Percentiles rank a stretch among this genome's conserved stretches.
phyloP scores from a whole-genome alignment of 164 flowering plant species.

The Platanus orientalis region DNA sequence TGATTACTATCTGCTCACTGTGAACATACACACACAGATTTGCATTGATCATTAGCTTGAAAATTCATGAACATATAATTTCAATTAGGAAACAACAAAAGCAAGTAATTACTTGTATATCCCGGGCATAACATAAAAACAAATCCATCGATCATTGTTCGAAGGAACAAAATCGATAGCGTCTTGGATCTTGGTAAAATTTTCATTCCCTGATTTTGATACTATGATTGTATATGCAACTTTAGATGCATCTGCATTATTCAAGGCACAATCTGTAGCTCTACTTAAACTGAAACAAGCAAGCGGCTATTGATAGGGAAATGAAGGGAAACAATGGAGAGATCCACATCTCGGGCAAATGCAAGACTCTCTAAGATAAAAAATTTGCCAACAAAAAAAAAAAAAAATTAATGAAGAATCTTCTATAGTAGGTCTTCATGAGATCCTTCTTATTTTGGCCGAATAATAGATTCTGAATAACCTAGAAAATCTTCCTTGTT shows the following conservation, averaged over 20 bases:
- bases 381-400: no score
- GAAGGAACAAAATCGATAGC: conserved; percentile 33
- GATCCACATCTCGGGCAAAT: no score
- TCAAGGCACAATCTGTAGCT: background rate
- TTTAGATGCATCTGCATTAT: background rate
- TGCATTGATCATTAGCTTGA: background rate
- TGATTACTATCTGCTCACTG: conserved; percentile 33
- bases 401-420: no score
- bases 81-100: background rate
- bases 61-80: background rate
- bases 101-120: conserved; percentile 23
- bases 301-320: background rate
- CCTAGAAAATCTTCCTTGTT: no score
- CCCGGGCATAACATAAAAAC: conserved; percentile 21
- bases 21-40: background rate
- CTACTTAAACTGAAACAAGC: background rate
- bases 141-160: conserved; percentile 24
- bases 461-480: no score
- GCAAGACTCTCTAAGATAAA: no score
- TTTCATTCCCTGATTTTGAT: conserved; percentile 20
- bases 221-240: conserved; percentile 20
- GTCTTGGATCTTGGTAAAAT: conserved; percentile 23
- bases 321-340: background rate
- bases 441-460: no score
- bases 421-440: no score